Percentiles rank a stretch among this genome's conserved stretches.
phyloP scores from a whole-genome alignment of 441 rosid species.

The Euphorbia schlechtendalii region DNA sequence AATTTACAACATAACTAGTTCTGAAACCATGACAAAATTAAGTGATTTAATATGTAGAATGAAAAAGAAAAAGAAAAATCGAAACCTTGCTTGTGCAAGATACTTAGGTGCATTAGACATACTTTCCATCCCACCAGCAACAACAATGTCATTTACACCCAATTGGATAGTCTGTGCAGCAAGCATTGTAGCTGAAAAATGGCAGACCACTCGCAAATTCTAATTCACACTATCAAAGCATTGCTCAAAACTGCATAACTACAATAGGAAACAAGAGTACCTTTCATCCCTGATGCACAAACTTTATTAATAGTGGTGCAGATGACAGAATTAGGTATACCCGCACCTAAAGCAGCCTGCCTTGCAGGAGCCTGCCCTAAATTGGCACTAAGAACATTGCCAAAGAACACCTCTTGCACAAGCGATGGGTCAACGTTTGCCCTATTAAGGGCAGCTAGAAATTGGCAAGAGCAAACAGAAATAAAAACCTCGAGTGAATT shows the following conservation, averaged over 20 bases:
- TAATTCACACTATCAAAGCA: slow-evolving; percentile 1
- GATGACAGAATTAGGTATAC: slow-evolving; percentile 74
- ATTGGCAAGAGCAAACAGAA: neutral
- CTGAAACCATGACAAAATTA: too few species aligned
- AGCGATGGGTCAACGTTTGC: slow-evolving; percentile 74
- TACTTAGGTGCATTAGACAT: slow-evolving; percentile 95
- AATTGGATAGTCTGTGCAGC: slow-evolving; percentile 72
- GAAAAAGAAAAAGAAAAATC: neutral
- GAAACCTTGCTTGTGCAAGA: slow-evolving; percentile 65
- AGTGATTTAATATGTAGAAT: too few species aligned
- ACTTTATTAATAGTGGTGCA: slow-evolving; percentile 95
- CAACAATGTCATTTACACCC: slow-evolving; percentile 70
- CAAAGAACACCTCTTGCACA: slow-evolving; percentile 91
- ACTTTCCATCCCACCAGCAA: slow-evolving; percentile 97
- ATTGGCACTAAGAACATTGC: slow-evolving; percentile 91
- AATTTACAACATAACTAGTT: too few species aligned
- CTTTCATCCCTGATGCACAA: slow-evolving; percentile 88
- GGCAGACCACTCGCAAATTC: too few species aligned
- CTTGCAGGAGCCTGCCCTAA: slow-evolving; percentile 98
- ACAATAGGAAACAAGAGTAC: slow-evolving; percentile 25
- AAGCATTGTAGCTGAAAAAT: slow-evolving; percentile 63
- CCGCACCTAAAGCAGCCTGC: slow-evolving; percentile 94
- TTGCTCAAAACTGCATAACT: slow-evolving; percentile 2
- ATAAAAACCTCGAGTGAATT: slow-evolving; percentile 8
- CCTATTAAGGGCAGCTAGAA: slow-evolving; percentile 65